Evolutionary conservation across 768 basidiomycete species (phyloP).

Genomic region (Lactifluus piperatus): DNA sequence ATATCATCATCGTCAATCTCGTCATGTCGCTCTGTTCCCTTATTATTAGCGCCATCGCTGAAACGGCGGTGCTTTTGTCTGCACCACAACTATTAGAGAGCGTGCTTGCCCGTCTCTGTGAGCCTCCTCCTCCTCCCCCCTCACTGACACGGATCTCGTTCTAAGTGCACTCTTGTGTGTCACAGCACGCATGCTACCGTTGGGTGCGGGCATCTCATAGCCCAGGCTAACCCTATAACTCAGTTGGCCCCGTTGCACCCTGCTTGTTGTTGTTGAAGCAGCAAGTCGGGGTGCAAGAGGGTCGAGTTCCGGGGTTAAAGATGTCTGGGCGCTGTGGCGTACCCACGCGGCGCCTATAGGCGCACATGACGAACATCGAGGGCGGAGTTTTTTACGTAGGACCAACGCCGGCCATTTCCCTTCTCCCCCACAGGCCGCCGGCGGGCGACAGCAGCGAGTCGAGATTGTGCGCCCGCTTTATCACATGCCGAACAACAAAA

Average conservation of each 20-base stretch:
- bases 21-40: neutral
- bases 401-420: neutral
- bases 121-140: neutral
- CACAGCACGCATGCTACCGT: conserved; percentile 4
- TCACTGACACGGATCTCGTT: neutral
- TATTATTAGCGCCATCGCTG: neutral
- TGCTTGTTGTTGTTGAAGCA: neutral
- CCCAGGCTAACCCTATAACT: neutral
- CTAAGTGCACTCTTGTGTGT: neutral
- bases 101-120: conserved; percentile 6
- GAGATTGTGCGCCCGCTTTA: too few species aligned
- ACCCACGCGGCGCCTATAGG: neutral
- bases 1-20: neutral
- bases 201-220: conserved; percentile 15
- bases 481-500: neutral
- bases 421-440: too few species aligned
- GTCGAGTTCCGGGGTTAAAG: neutral
- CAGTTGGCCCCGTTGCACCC: neutral
- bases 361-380: neutral
- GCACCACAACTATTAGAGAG: conserved; percentile 5
- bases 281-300: neutral
- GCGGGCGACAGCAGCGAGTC: too few species aligned
- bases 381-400: neutral
- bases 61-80: neutral
- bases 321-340: neutral